Evolutionary conservation across 1,284 basidiomycete species (phyloP).

Genomic region (Sanghuangporus weigelae): DNA sequence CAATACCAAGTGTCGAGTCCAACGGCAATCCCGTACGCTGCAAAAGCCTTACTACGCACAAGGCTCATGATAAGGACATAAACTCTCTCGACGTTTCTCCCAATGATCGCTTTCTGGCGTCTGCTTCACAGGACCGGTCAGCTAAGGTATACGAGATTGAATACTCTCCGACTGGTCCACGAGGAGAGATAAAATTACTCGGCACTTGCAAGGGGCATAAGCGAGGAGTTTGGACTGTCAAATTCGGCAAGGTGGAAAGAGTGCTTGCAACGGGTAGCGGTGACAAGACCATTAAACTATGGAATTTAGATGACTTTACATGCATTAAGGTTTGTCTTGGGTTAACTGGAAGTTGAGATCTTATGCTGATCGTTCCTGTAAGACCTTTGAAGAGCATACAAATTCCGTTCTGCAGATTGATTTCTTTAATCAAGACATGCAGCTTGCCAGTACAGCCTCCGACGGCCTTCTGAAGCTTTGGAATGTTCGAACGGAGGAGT

Average conservation of each 20-base stretch:
- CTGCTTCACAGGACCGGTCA: constrained; percentile 94
- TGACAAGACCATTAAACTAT: constrained; percentile 91
- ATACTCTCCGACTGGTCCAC: constrained; percentile 43
- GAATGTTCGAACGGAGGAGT: constrained; percentile 89
- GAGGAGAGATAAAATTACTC: constrained; percentile 70
- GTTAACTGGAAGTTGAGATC: neutral
- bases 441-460: constrained; percentile 84
- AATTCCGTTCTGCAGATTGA: constrained; percentile 94
- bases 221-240: constrained; percentile 93
- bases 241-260: constrained; percentile 80
- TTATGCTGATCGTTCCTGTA: constrained; percentile 11
- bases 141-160: constrained; percentile 87
- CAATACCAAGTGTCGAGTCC: constrained; percentile 23
- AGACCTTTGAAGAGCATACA: constrained; percentile 95
- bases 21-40: constrained; percentile 41
- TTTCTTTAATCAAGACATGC: constrained; percentile 81
- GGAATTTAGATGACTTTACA: constrained; percentile 88
- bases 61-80: constrained; percentile 98
- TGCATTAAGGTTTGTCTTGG: constrained; percentile 60
- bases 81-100: constrained; percentile 93
- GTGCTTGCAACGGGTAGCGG: constrained; percentile 91
- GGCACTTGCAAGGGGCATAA: constrained; percentile 96
- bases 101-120: constrained; percentile 85
- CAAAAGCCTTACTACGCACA: constrained; percentile 82
- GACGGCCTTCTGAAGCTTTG: constrained; percentile 96